These are phyloP conservation scores for Tephrocybe sp. DNA, from an alignment of 768 basidiomycete species.

Conservation along the genomic window DNA sequence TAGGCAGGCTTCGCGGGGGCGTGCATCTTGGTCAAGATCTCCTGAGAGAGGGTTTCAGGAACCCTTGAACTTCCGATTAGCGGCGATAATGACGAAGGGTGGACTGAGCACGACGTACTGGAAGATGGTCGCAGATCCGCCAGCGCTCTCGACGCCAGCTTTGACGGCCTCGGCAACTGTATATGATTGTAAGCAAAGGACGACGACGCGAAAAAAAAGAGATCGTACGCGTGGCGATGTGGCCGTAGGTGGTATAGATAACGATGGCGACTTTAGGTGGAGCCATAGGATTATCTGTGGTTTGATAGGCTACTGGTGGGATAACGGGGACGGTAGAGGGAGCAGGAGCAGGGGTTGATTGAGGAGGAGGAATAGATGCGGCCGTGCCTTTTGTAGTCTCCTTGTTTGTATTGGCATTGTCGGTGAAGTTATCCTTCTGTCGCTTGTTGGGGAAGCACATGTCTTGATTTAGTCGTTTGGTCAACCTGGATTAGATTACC, in stretches of 20 bases:
- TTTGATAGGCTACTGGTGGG: slow-evolving; percentile 16
- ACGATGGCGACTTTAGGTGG: slow-evolving; percentile 65
- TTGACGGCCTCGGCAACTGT: slow-evolving; percentile 63
- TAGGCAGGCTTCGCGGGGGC: slow-evolving; percentile 73
- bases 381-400: slow-evolving; percentile 28
- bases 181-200: slow-evolving; percentile 3
- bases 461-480: slow-evolving; percentile 7
- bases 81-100: not conserved
- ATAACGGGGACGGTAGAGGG: slow-evolving; percentile 13
- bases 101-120: slow-evolving; percentile 40
- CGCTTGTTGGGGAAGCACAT: slow-evolving; percentile 36
- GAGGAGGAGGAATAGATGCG: slow-evolving; percentile 7
- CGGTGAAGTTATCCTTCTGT: slow-evolving; percentile 31
- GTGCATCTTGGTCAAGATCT: slow-evolving; percentile 66
- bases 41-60: slow-evolving; percentile 73
- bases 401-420: slow-evolving; percentile 20
- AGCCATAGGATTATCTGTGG: slow-evolving; percentile 31
- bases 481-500: slow-evolving; percentile 8
- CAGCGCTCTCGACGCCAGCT: slow-evolving; percentile 45
- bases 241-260: slow-evolving; percentile 76
- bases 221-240: slow-evolving; percentile 63
- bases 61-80: slow-evolving; percentile 44
- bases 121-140: slow-evolving; percentile 51
- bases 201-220: not conserved
- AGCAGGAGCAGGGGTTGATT: slow-evolving; percentile 15